Base-by-base conservation (phyloP, 148 eudicot genomes). In the Silene conica region DNA sequence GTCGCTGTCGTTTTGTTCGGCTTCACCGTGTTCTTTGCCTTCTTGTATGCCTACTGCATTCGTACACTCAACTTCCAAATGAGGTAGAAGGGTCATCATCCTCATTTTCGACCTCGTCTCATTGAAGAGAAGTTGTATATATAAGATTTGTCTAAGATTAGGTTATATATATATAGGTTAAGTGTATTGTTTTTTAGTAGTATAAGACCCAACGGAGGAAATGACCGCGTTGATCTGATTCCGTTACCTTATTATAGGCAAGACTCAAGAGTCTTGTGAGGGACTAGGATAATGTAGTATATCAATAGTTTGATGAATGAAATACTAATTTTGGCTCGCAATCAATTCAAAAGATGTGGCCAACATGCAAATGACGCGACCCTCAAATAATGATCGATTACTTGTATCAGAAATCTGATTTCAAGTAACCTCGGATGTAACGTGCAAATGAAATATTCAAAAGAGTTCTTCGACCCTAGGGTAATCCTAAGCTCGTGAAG, bases 21-120 rank as follows among this genome's bases (percentile, higher is more conserved):
- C 58, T 95, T 95, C 60, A 71, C 89, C 1, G 96, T 82, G 63
- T 92, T 95, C 78, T 95, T 95, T 21, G 99, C 97, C 13, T 92
- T 92, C 85, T 73, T 92, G 87, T 95, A 86, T 48, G 94, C 91
- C n/a, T 90, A 87, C 73, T 86, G 96, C 84, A 89, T 95, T 55
- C 85, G 81, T 69, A 87, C 85, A 57, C 83, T 95, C 80, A 95
- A 95, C 88, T 95, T 95, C 88, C 99, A 95, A 59, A 85, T 82
- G 76, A 89, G 99, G 77, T 95, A 89, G 84, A 66, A 41, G 19
- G 57, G 31, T 7, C 16, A 26, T 38, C 43, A 38, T 1, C 43
- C 28, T 11, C 16, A 25, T 14, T 58, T 58, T 19, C 59, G 59
- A 50, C 15, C 16, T 50, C 7, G 23, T 12, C 63, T 20, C 0